phyloP scores from a whole-genome alignment of 1,139 yeast species.

The Yamadazyma dendronema region DNA sequence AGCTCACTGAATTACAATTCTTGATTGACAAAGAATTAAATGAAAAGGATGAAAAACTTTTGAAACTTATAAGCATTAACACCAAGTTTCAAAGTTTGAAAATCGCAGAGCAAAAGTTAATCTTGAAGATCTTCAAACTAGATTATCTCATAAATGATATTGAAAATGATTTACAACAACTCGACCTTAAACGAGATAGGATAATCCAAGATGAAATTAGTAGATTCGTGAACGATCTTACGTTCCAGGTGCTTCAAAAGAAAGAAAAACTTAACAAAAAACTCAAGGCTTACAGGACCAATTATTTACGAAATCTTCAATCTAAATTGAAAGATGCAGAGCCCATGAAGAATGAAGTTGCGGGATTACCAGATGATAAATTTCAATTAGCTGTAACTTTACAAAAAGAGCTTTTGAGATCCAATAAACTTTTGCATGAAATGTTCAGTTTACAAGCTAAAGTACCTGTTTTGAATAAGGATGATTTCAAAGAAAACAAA shows the following conservation, averaged over 20 bases:
- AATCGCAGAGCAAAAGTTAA: conserved; percentile 31
- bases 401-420: conserved; percentile 23
- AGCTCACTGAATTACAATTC: conserved; percentile 39
- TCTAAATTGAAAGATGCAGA: conserved; percentile 2
- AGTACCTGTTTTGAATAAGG: conserved; percentile 21
- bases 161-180: conserved; percentile 14
- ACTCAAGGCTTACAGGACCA: conserved; percentile 16
- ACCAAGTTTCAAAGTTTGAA: conserved; percentile 25
- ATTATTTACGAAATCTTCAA: conserved; percentile 14
- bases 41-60: conserved; percentile 36
- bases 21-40: conserved; percentile 41
- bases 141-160: conserved; percentile 33
- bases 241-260: conserved; percentile 36
- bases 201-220: conserved; percentile 45
- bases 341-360: neutral
- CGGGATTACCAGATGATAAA: conserved; percentile 12
- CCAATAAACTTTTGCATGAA: conserved; percentile 18
- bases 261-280: conserved; percentile 29
- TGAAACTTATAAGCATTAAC: conserved; percentile 26
- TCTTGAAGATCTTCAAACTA: conserved; percentile 36
- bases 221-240: conserved; percentile 39
- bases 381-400: conserved; percentile 22
- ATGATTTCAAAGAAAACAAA: conserved; percentile 18
- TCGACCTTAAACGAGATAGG: conserved; percentile 22
- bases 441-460: conserved; percentile 23